Percentiles rank a stretch among this genome's conserved stretches.
Evolutionary conservation across 2,329 filamentous ascomycete genomes (phyloP).

Genomic region (Talaromyces sp.): DNA sequence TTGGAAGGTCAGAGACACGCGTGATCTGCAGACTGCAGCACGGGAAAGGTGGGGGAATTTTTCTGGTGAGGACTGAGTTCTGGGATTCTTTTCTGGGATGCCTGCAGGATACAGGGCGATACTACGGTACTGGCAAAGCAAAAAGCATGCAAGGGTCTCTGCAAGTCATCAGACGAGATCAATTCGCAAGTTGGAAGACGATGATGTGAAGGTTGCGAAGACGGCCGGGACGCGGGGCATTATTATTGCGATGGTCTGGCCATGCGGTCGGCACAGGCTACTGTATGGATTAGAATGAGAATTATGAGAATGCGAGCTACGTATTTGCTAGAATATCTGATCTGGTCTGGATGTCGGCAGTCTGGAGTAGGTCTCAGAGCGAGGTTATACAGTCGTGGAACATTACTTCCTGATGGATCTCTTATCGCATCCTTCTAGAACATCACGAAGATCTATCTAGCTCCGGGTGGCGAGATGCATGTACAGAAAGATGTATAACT

Average conservation of each 20-base stretch:
- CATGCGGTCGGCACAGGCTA: too few relatives aligned
- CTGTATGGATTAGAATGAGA: too few relatives aligned
- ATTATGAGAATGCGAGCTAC: too few relatives aligned
- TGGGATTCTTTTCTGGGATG: neutral
- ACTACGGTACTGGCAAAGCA: neutral
- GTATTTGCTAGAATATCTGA: too few relatives aligned
- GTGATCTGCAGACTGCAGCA: conserved; percentile 13
- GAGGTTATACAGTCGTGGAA: neutral
- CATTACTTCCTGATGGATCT: too few relatives aligned
- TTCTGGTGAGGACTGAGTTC: neutral
- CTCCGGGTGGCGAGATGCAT: neutral
- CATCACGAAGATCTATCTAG: neutral
- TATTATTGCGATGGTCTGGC: too few relatives aligned
- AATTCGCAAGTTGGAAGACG: neutral
- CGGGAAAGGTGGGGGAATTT: conserved; percentile 5
- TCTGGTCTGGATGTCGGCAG: too few relatives aligned
- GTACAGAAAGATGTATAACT: too few relatives aligned
- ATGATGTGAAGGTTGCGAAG: neutral
- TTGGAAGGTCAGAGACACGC: conserved; percentile 11
- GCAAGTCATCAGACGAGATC: neutral
- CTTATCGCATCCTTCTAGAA: conserved; percentile 5
- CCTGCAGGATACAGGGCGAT: conserved; percentile 1
- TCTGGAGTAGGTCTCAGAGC: neutral
- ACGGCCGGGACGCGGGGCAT: neutral
- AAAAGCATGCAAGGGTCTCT: neutral